Conservation (phyloP, 371 early-diverging fungal species). For the Choanephora cucurbitarum region DNA sequence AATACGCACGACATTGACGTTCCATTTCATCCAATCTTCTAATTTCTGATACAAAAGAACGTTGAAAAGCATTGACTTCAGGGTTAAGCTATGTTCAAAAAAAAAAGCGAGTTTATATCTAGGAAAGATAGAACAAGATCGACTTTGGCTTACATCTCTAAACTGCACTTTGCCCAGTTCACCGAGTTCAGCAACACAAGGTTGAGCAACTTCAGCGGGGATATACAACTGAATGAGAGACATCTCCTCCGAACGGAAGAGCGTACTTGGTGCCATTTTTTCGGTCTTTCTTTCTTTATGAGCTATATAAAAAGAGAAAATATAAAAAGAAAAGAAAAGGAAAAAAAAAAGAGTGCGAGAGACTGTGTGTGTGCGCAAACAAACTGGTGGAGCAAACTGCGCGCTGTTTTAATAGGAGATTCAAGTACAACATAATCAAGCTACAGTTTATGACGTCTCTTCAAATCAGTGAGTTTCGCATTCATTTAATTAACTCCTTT, state of each 20-base stretch:
- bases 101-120: background rate
- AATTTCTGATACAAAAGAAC: conserved; percentile 93
- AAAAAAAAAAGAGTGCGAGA: conserved; percentile 1
- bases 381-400: background rate
- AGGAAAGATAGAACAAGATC: background rate
- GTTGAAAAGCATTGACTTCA: conserved; percentile 94
- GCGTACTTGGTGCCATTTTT: conserved; percentile 54
- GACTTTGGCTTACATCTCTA: conserved; percentile 73
- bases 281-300: background rate
- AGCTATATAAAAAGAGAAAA: conserved; percentile 5
- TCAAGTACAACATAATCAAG: too few relatives aligned
- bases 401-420: too few relatives aligned
- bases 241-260: conserved; percentile 98
- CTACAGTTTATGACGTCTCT: too few relatives aligned
- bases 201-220: conserved; percentile 93
- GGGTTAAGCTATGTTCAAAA: conserved; percentile 87
- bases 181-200: conserved; percentile 92
- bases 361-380: too few relatives aligned
- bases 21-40: conserved; percentile 93
- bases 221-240: conserved; percentile 95
- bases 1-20: conserved; percentile 81
- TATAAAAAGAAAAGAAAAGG: conserved; percentile 4
- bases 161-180: conserved; percentile 95
- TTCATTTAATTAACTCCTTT: conserved; percentile 1
- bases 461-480: background rate